Conservation (phyloP, 805 yeast genomes). For the Komagataella mondaviorum region DNA sequence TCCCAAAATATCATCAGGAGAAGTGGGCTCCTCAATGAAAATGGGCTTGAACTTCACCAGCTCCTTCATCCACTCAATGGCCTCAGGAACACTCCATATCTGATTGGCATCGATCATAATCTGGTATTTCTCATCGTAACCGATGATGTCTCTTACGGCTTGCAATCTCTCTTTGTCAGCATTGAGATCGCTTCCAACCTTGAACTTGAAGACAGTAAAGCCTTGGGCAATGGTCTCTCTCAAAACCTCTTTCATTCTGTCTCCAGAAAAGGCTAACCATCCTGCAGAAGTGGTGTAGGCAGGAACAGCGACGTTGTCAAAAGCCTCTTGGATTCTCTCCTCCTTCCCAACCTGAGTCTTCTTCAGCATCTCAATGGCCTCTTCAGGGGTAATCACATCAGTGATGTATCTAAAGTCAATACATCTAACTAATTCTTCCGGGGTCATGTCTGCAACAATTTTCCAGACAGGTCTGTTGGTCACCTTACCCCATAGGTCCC, state of each 20-base stretch:
- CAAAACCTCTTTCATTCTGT: conserved; percentile 21
- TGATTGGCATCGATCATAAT: conserved; percentile 15
- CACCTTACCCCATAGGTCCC: conserved; percentile 29
- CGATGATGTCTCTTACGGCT: conserved; percentile 25
- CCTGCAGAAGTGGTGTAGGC: conserved; percentile 32
- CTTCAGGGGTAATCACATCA: conserved; percentile 29
- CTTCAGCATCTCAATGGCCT: conserved; percentile 20
- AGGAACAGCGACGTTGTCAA: conserved; percentile 22
- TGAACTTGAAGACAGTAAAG: conserved; percentile 25
- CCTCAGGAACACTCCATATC: conserved; percentile 13
- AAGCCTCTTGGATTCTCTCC: conserved; percentile 18
- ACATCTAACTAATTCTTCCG: conserved; percentile 24
- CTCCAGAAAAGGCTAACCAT: conserved; percentile 27
- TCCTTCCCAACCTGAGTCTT: conserved; percentile 17
- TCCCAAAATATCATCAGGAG: conserved; percentile 13
- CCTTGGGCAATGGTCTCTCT: conserved; percentile 21
- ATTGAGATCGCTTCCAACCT: conserved; percentile 24
- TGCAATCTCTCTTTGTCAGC: conserved; percentile 21
- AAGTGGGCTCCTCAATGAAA: conserved; percentile 14
- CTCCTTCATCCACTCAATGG: conserved; percentile 10
- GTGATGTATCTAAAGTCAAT: conserved; percentile 27
- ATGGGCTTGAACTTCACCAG: conserved; percentile 10
- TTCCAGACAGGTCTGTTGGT: conserved; percentile 26
- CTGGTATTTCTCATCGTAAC: conserved; percentile 15
- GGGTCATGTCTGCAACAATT: conserved; percentile 25